phyloP scores from a whole-genome alignment of 306 rosid genomes.

The Abrus pulchellus region DNA sequence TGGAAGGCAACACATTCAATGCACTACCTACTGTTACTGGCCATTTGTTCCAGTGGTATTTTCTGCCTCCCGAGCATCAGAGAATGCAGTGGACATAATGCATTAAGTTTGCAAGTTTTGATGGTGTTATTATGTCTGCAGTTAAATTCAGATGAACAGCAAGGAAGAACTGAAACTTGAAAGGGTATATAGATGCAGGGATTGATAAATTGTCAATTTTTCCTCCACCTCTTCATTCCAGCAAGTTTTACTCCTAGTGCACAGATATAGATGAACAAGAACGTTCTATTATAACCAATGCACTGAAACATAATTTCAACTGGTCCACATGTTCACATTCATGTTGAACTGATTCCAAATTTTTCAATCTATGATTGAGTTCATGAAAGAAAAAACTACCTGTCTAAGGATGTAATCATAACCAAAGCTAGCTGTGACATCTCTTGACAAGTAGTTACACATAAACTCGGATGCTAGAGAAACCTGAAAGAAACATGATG shows the following conservation, averaged over 20 bases:
- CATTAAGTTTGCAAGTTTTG: neutral
- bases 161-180: constrained; percentile 19
- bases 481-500: constrained; percentile 61
- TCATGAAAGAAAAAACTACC: constrained; percentile 56
- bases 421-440: constrained; percentile 87
- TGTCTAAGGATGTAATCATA: constrained; percentile 97
- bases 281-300: constrained; percentile 13
- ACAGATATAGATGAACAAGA: constrained; percentile 8
- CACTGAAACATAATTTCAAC: constrained; percentile 15
- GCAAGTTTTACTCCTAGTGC: constrained; percentile 16
- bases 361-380: constrained; percentile 1
- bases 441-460: constrained; percentile 94
- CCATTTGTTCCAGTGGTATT: constrained; percentile 1
- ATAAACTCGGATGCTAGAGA: constrained; percentile 91
- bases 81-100: constrained; percentile 2
- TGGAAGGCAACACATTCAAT: neutral
- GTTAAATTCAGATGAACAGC: constrained; percentile 20
- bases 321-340: constrained; percentile 9
- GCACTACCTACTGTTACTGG: constrained; percentile 15
- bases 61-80: constrained; percentile 7
- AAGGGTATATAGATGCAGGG: constrained; percentile 26
- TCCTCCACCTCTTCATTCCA: constrained; percentile 3
- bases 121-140: constrained; percentile 13
- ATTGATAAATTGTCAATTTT: constrained; percentile 3
- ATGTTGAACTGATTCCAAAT: constrained; percentile 19